These are phyloP conservation scores for Canariomyces notabilis DNA, from an alignment of 2,329 filamentous ascomycete genomes.

Conservation along the genomic window DNA sequence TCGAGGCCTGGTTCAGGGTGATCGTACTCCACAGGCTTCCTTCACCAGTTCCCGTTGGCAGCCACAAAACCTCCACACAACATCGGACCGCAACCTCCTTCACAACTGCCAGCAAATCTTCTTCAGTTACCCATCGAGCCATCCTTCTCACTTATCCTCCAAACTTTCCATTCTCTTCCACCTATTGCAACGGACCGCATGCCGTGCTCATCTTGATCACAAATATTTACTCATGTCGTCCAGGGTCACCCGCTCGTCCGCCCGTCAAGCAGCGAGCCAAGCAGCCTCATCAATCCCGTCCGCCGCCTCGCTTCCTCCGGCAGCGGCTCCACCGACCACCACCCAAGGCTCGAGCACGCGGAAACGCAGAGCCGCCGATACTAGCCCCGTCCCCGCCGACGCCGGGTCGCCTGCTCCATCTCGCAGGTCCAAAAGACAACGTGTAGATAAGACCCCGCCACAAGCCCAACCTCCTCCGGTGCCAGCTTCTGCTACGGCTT, in stretches of 20 bases:
- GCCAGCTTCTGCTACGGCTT: slow-evolving; percentile 32
- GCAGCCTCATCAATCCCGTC: slow-evolving; percentile 41
- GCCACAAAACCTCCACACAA: slow-evolving; percentile 8
- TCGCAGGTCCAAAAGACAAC: slow-evolving; percentile 67
- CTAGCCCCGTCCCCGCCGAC: slow-evolving; percentile 37
- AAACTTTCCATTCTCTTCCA: slow-evolving; percentile 17
- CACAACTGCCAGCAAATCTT: slow-evolving; percentile 8
- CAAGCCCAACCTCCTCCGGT: slow-evolving; percentile 31
- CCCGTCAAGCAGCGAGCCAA: slow-evolving; percentile 75
- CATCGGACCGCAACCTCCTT: slow-evolving; percentile 2
- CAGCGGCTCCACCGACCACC: slow-evolving; percentile 37
- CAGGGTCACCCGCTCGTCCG: slow-evolving; percentile 93
- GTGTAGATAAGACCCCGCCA: slow-evolving; percentile 48
- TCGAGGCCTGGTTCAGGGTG: not conserved
- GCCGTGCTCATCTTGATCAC: slow-evolving; percentile 20
- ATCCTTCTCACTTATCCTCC: slow-evolving; percentile 14
- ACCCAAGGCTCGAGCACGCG: slow-evolving; percentile 44
- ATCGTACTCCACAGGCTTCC: not conserved
- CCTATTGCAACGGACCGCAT: slow-evolving; percentile 29
- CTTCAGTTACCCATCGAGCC: slow-evolving; percentile 12
- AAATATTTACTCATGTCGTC: slow-evolving; percentile 78
- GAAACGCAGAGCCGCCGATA: slow-evolving; percentile 70
- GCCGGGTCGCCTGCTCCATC: slow-evolving; percentile 34
- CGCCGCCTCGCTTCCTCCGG: slow-evolving; percentile 36
- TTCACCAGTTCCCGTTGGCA: not conserved